Conservation (phyloP, 2,329 filamentous ascomycete species). For the Penicillium rolfsii region DNA sequence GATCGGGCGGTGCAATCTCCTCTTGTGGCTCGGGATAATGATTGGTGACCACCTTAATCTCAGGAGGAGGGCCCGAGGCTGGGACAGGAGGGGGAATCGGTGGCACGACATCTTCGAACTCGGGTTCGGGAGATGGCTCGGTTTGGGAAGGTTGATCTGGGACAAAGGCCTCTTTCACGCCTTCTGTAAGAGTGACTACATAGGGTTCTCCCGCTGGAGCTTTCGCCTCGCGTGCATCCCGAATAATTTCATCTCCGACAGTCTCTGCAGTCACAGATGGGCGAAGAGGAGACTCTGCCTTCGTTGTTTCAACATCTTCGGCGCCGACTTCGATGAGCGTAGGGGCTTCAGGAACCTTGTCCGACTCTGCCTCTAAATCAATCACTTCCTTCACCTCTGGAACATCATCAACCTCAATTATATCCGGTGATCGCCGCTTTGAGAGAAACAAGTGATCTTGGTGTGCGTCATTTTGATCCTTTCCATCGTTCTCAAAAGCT, state of each 20-base stretch:
- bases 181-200: background rate
- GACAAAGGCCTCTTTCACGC: background rate
- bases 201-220: constrained; percentile 18
- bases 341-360: constrained; percentile 4
- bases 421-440: constrained; percentile 38
- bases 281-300: background rate
- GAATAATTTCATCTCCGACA: background rate
- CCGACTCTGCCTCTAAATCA: constrained; percentile 33
- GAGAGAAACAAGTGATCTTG: constrained; percentile 35
- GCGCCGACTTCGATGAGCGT: background rate
- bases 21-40: constrained; percentile 21
- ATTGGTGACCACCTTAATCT: constrained; percentile 30
- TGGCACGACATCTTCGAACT: constrained; percentile 56
- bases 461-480: constrained; percentile 25
- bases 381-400: constrained; percentile 36
- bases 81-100: background rate
- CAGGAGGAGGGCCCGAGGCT: constrained; percentile 4
- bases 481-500: constrained; percentile 4
- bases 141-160: constrained; percentile 1
- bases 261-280: background rate
- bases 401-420: constrained; percentile 47
- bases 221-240: background rate
- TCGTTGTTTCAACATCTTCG: background rate
- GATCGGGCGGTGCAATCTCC: constrained; percentile 28
- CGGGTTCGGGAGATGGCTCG: constrained; percentile 50